phyloP scores from a whole-genome alignment of 2,329 filamentous ascomycete species.

The Myotisia sp. region DNA sequence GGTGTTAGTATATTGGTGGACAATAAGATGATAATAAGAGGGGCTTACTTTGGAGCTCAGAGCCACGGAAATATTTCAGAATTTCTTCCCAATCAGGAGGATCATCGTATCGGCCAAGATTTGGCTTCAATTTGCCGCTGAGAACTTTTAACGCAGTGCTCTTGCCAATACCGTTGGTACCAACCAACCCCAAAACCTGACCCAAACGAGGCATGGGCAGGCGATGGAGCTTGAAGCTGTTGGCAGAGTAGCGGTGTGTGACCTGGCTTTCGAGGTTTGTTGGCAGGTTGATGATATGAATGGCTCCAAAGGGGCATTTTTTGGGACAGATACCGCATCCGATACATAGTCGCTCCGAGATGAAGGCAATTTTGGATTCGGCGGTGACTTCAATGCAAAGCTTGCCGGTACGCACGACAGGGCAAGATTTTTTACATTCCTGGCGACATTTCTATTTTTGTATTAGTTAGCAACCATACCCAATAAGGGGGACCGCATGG shows the following conservation, averaged over 20 bases:
- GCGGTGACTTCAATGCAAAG: constrained; percentile 87
- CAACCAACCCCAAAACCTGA: constrained; percentile 88
- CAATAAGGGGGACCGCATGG: neutral
- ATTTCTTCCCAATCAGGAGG: constrained; percentile 99
- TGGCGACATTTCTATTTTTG: constrained; percentile 78
- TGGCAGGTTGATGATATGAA: constrained; percentile 99
- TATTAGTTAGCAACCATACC: neutral
- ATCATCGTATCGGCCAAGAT: constrained; percentile 86
- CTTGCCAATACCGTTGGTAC: constrained; percentile 99
- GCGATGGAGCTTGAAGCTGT: constrained; percentile 98
- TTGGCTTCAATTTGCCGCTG: constrained; percentile 96
- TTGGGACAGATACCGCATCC: constrained; percentile 99
- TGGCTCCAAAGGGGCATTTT: constrained; percentile 96
- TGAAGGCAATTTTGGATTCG: constrained; percentile 89
- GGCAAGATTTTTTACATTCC: constrained; percentile 98
- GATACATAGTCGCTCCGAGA: constrained; percentile 89
- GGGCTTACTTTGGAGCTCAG: constrained; percentile 77
- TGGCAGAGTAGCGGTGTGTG: constrained; percentile 95
- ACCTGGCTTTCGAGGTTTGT: constrained; percentile 98
- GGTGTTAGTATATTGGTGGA: constrained; percentile 14
- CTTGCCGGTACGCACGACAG: constrained; percentile 93
- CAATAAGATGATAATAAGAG: neutral
- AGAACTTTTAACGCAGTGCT: constrained; percentile 99
- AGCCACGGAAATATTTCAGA: constrained; percentile 93
- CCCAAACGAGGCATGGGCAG: constrained; percentile 90